Conservation (phyloP, 352 stramenopile species). For the Pythium guiyangense region DNA sequence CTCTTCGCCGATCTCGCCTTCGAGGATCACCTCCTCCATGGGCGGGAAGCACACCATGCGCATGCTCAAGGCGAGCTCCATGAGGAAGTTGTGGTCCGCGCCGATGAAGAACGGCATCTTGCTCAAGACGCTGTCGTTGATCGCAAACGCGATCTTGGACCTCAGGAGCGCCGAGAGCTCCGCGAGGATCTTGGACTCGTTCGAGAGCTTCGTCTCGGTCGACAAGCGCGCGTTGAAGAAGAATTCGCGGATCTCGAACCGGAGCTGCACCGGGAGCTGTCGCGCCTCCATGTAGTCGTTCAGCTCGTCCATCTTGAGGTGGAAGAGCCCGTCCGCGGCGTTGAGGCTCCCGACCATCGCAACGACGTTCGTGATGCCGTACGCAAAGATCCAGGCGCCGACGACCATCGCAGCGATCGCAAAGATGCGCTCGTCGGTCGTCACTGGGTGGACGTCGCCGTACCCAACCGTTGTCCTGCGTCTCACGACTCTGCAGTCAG, state of each 20-base stretch:
- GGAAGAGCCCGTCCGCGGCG: constrained; percentile 55
- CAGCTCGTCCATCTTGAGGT: constrained; percentile 69
- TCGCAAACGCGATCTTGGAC: constrained; percentile 72
- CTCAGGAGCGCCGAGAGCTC: constrained; percentile 66
- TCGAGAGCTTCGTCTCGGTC: constrained; percentile 52
- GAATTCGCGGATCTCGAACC: constrained; percentile 75
- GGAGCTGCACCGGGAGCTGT: constrained; percentile 57
- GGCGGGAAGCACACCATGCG: constrained; percentile 71
- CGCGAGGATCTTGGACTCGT: constrained; percentile 59
- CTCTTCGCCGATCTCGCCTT: constrained; percentile 63
- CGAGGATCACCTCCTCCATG: constrained; percentile 57
- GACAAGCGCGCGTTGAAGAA: constrained; percentile 71
- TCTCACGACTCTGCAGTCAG: background rate
- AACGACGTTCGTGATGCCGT: constrained; percentile 78
- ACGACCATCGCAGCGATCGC: constrained; percentile 71
- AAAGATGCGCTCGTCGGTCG: constrained; percentile 56
- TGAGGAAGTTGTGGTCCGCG: constrained; percentile 71
- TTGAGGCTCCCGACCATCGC: constrained; percentile 70
- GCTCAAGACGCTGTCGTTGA: constrained; percentile 72
- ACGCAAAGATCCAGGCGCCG: constrained; percentile 68
- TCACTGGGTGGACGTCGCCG: constrained; percentile 42
- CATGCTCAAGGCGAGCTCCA: constrained; percentile 76
- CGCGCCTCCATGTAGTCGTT: constrained; percentile 81
- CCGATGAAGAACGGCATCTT: constrained; percentile 78
- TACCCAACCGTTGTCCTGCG: constrained; percentile 51